phyloP scores from a whole-genome alignment of 2,329 filamentous ascomycete genomes.

The Pseudocercospora cruenta region DNA sequence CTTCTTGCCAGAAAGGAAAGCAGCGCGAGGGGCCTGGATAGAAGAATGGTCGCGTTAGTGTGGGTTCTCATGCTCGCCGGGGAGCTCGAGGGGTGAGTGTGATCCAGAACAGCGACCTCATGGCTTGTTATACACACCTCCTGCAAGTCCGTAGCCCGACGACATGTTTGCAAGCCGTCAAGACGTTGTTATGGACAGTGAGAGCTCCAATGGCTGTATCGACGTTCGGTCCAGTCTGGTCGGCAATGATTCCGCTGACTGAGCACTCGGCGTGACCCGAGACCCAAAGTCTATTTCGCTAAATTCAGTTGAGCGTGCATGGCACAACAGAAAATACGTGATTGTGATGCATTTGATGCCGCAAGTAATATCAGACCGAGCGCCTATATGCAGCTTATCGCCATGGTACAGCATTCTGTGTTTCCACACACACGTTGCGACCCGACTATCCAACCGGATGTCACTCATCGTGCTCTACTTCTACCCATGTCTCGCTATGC shows the following conservation, averaged over 20 bases:
- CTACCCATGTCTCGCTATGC: not conserved
- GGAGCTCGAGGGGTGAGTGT: not conserved
- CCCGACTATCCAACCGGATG: not conserved
- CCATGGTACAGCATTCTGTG: not conserved
- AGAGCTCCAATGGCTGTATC: conserved; percentile 1
- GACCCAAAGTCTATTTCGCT: not conserved
- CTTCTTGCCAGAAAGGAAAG: conserved; percentile 99
- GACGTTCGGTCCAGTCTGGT: not conserved
- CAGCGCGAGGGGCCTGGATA: conserved; percentile 72
- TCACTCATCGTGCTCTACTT: not conserved
- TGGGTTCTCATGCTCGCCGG: not conserved
- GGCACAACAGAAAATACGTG: not conserved
- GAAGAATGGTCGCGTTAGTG: not conserved
- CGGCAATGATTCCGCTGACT: not conserved
- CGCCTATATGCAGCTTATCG: conserved; percentile 2
- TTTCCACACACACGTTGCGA: not conserved
- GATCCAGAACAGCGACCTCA: not conserved
- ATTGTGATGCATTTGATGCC: not conserved
- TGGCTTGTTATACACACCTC: conserved; percentile 61
- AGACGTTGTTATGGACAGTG: conserved; percentile 3
- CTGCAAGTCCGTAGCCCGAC: conserved; percentile 80
- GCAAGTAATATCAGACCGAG: not conserved
- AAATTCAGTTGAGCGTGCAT: not conserved
- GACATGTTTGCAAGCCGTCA: conserved; percentile 60
- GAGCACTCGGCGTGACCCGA: not conserved